phyloP scores from a whole-genome alignment of 2,329 filamentous ascomycete species.

The Polytolypa hystricis region DNA sequence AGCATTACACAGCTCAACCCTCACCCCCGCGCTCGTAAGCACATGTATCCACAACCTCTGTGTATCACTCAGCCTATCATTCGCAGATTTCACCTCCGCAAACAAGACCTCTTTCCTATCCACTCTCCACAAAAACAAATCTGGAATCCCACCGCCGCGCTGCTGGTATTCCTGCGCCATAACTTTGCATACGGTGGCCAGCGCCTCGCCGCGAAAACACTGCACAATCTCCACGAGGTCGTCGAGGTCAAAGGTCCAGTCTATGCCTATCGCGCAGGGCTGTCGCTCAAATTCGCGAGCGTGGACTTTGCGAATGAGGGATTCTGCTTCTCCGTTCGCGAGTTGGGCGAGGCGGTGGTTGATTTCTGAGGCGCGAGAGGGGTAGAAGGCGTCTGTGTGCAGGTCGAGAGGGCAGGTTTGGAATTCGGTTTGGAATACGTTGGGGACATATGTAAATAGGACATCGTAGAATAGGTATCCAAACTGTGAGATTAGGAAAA shows the following conservation, averaged over 20 bases:
- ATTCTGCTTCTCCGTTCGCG: constrained; percentile 63
- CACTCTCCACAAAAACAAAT: constrained; percentile 76
- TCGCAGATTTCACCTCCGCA: constrained; percentile 68
- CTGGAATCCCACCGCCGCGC: constrained; percentile 77
- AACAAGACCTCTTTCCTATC: constrained; percentile 58
- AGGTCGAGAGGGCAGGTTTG: constrained; percentile 90
- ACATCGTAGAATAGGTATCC: constrained; percentile 89
- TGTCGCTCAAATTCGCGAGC: constrained; percentile 54
- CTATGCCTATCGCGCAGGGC: constrained; percentile 81
- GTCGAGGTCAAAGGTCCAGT: constrained; percentile 74
- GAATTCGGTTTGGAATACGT: constrained; percentile 92
- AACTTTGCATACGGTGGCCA: constrained; percentile 81
- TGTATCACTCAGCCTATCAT: constrained; percentile 90
- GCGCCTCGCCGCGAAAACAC: constrained; percentile 68
- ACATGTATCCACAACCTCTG: constrained; percentile 97
- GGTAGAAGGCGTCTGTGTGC: constrained; percentile 85
- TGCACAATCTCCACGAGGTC: constrained; percentile 69
- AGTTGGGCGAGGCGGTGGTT: constrained; percentile 79
- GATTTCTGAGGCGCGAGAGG: constrained; percentile 75
- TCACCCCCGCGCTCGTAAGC: constrained; percentile 69
- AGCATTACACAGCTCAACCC: constrained; percentile 67
- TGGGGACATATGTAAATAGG: constrained; percentile 83
- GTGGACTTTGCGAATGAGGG: constrained; percentile 58
- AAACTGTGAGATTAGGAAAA: constrained; percentile 35
- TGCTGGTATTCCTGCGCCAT: constrained; percentile 90